phyloP scores from a whole-genome alignment of 495 filamentous ascomycete species.

The Friedmanniomyces endolithicus region DNA sequence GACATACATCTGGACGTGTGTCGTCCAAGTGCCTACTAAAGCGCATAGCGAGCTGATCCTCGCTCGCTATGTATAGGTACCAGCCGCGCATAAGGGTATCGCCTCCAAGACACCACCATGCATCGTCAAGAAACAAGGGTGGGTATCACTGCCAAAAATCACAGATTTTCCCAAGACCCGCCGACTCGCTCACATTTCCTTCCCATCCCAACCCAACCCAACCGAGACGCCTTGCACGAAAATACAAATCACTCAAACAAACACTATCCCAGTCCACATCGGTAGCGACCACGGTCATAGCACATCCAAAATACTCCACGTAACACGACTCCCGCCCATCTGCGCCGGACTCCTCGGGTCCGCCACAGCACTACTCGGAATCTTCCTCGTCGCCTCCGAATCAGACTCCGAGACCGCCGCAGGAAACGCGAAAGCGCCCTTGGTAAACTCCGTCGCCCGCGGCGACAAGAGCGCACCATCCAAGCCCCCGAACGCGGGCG shows the following conservation, averaged over 20 bases:
- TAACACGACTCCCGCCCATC: constrained; percentile 53
- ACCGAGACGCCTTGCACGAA: background rate
- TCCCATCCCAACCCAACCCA: no score
- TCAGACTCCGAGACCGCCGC: background rate
- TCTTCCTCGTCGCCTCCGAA: constrained; percentile 2
- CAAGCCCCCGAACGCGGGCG: constrained; percentile 13
- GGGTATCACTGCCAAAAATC: no score
- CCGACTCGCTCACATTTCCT: no score
- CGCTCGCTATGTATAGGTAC: background rate
- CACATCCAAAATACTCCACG: constrained; percentile 45
- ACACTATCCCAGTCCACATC: background rate
- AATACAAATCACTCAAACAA: background rate
- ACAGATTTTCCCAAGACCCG: no score
- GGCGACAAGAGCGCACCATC: constrained; percentile 31
- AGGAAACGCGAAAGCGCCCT: constrained; percentile 29
- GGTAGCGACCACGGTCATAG: no score
- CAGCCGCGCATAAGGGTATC: background rate
- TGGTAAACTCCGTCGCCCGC: constrained; percentile 32
- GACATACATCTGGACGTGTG: no score
- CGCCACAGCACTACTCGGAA: constrained; percentile 31
- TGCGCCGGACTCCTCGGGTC: constrained; percentile 56
- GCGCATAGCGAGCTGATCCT: no score
- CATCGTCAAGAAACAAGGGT: background rate
- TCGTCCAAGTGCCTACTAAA: no score
- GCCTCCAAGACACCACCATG: background rate